These are phyloP conservation scores for Ambrosiella cleistominuta DNA, from an alignment of 2,329 filamentous ascomycete genomes.

Conservation along the genomic window DNA sequence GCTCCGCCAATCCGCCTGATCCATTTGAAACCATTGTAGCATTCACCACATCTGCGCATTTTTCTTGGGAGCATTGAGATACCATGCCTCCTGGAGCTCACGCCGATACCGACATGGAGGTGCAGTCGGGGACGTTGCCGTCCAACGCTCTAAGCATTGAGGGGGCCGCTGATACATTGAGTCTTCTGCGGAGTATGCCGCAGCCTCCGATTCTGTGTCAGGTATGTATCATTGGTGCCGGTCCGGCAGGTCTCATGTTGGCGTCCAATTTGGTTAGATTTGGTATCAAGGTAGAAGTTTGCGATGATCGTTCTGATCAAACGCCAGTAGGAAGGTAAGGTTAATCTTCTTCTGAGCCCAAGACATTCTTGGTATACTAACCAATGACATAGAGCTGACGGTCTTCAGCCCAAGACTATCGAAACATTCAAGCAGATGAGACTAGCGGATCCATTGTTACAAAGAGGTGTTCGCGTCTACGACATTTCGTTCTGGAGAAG, in stretches of 20 bases:
- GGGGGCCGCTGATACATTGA: conserved; percentile 27
- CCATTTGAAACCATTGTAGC: not conserved
- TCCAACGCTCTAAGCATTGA: conserved; percentile 19
- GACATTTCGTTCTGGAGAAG: conserved; percentile 59
- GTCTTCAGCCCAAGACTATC: conserved; percentile 61
- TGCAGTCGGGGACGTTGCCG: conserved; percentile 16
- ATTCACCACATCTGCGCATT: not conserved
- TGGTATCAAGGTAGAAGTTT: conserved; percentile 45
- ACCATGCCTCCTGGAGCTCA: conserved; percentile 23
- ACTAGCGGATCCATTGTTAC: conserved; percentile 49
- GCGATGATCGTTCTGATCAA: conserved; percentile 51
- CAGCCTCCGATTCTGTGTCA: conserved; percentile 28
- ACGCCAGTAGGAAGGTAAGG: conserved; percentile 43
- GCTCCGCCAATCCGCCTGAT: not conserved
- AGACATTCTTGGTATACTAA: not conserved
- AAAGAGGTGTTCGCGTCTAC: conserved; percentile 51
- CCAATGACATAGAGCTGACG: conserved; percentile 38
- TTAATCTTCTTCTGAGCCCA: not conserved
- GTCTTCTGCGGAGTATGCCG: conserved; percentile 30
- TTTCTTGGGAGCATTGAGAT: no score
- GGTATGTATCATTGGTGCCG: conserved; percentile 37
- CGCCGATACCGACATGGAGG: conserved; percentile 19
- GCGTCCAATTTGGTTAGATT: conserved; percentile 41
- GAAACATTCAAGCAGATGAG: conserved; percentile 60
- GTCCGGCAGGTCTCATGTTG: conserved; percentile 38